Conservation (phyloP, 2,329 filamentous ascomycete species). For the Esteya vermicola region DNA sequence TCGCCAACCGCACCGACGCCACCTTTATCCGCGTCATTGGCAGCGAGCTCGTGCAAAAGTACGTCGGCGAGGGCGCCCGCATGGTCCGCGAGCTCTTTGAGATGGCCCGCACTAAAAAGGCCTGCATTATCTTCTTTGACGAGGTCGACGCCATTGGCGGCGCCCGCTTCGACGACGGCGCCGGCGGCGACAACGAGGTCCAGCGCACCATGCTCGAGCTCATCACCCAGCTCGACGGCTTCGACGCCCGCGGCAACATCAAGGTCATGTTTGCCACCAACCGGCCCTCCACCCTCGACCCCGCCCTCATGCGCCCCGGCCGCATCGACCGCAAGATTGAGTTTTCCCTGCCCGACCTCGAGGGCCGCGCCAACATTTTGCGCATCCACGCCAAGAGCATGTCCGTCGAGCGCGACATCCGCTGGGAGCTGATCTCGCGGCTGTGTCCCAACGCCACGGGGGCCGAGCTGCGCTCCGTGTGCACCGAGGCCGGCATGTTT, state of each 20-base stretch:
- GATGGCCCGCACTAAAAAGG: constrained; percentile 99
- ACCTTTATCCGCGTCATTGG: constrained; percentile 99
- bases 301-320: constrained; percentile 86
- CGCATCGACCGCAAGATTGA: constrained; percentile 99
- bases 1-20: constrained; percentile 94
- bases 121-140: constrained; percentile 99
- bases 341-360: constrained; percentile 92
- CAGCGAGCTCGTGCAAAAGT: constrained; percentile 95
- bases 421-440: constrained; percentile 96
- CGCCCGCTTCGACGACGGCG: constrained; percentile 95
- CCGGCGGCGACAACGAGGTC: constrained; percentile 91
- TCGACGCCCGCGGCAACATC: constrained; percentile 96
- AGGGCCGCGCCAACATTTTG: constrained; percentile 92
- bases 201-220: constrained; percentile 98
- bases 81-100: constrained; percentile 99
- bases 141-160: constrained; percentile 98
- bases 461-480: constrained; percentile 89
- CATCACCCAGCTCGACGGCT: constrained; percentile 95
- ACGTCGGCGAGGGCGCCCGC: constrained; percentile 91
- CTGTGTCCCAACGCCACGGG: constrained; percentile 95
- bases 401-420: constrained; percentile 96
- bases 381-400: constrained; percentile 99
- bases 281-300: constrained; percentile 96
- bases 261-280: constrained; percentile 99
- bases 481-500: constrained; percentile 97